Base-by-base conservation (phyloP, 2,329 filamentous ascomycete genomes). In the Zymoseptoria brevis region DNA sequence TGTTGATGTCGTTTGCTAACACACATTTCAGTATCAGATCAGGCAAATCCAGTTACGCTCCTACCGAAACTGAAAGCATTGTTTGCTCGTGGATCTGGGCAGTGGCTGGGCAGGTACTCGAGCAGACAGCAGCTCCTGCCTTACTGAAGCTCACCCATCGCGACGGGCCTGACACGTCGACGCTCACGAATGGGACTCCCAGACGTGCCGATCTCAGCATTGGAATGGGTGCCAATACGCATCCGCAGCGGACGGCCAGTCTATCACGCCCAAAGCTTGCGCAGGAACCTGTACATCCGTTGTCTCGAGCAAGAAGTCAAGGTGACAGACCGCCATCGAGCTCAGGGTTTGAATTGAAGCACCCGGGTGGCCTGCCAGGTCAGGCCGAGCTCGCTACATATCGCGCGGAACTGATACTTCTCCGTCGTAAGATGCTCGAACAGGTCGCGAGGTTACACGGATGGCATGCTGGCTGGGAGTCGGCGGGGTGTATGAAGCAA, bases 361-460 rank as follows among this genome's bases (percentile, higher is more conserved):
- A 63, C 22, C 53, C 56, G 3, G 58, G 54, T 16, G 67, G 65
- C 19, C 60, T 70, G 13, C 70, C 73, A 29, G 70, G 93, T 0
- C 77, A 92, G 0, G 88, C 95, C 69, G 88, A 95, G 57, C 78
- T 97, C 22, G 89, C 92, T 41, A 89, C 89, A 51, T 85, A 86
- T 61, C 83, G 93, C 67, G 93, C 90, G 5, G 90, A 96, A 68
- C 80, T 97, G 2, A 87, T 90, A 61, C 78, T 89, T 58, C 76
- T 96, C 49, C 92, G 90, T 8, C 82, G 93, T 57, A 90, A 89
- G 62, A 83, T 94, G 4, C 78, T 97, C 0, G 87, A 93, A 67
- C 82, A 86, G 54, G 76, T 90, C 53, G 92, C 89, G 1, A 84
- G 83, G 68, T 83, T 83, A 60, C 79, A 84, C 21, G 85, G 84